Base-by-base conservation (phyloP, 2,329 filamentous ascomycete genomes). In the Phaeosphaeriaceae sp. region DNA sequence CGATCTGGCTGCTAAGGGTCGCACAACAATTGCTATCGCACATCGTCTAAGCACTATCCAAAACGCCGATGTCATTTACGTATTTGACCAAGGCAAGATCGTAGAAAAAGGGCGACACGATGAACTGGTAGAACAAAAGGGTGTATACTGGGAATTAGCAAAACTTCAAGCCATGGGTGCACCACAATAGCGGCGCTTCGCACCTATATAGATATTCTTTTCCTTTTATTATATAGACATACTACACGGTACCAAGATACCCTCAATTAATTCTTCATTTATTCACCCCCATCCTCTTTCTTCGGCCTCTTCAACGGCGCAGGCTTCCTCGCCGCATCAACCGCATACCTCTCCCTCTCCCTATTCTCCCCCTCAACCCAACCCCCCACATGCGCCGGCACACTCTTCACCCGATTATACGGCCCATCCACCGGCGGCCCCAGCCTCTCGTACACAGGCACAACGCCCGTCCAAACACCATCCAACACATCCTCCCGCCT, bases 1-100 rank as follows among this genome's bases (percentile, higher is more conserved):
- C 13, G 89, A 97, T 72, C 85, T 86, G 55, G 92, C 92, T 1
- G 87, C 90, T 16, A 88, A 89, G 75, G 90, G 90, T 8, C 83
- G 92, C 42, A 96, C 92, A 83, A 97, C 93, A 0, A 94, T 99
- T 55, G 92, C 93, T 1, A 93, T 99, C 1, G 94, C 94, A 3
- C 93, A 99, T 74, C 82, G 94, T 18, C 78, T 99, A 5, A 91
- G 87, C 66, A 97, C 94, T 0, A 97, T 97, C 52, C 92, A 96
- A 70, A 92, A 94, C 70, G 93, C 93, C 0, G 93, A 97, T 68
- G 78, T 93, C 40, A 97, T 97, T 63, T 97, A 95, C 59, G 93
- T 97, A n/a, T 94, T 97, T 70, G 92, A 97, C 72, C 87, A 90
- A 63, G 94, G 93, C 6, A 83, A 85, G 51, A 84, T 97, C 35